Evolutionary conservation across 306 rosid genomes (phyloP), one percentile per base, ranked within the genome.

Genomic region (Glycine soja): DNA sequence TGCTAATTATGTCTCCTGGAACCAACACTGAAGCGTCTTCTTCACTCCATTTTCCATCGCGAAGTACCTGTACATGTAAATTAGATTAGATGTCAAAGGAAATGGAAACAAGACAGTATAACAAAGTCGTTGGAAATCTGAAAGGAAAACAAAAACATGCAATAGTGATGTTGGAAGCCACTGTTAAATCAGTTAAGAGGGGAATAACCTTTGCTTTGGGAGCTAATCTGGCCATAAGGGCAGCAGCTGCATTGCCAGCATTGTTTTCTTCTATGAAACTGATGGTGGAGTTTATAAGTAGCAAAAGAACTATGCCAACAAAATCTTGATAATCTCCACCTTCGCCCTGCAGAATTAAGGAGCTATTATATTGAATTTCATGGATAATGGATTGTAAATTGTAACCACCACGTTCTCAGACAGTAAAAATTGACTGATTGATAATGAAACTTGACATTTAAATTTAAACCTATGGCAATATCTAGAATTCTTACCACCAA

Each of bases 201-300:
- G 47, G 19, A 67, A 34, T 3, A 34, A 34, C 38, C 38, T 34
- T 34, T 34, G 38, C 38, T 34, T 34, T 34, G 38, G 38, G 38
- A 4, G 38, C 38, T 34, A 34, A 34, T 34, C 38, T 34, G 38
- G 38, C 38, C 38, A 34, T 34, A 34, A 34, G 38, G 38, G 38
- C 38, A 34, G 38, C 38, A 3, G 38, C 38, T 34, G 38, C 38
- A 34, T 34, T 34, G 38, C 38, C 38, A 34, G 38, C 38, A 34
- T 34, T 34, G 38, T 24, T 34, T 34, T 34, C 38, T 88, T 91
- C 97, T 15, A 88, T 78, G 74, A 90, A 91, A 87, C 92, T 91
- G 54, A 91, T 88, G 88, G 93, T 90, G 13, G 97, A 90, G 79
- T 91, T 91, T 68, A 91, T 80, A 34, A 91, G 2, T 14, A 91